Conservation (phyloP, 176 grass and related monocot genomes). For the Dendrocalamus sinicus region DNA sequence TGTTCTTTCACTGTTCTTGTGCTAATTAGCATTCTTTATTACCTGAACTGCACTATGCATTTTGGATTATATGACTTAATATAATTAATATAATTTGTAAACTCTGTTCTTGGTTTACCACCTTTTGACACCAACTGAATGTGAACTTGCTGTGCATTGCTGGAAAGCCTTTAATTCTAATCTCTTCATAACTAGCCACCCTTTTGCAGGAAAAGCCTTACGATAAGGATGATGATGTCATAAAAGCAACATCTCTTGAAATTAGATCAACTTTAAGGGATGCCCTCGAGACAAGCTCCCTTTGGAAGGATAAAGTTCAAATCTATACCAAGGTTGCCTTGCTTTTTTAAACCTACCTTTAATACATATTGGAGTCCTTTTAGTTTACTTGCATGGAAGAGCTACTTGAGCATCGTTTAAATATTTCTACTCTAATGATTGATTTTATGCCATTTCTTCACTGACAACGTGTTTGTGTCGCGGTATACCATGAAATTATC, state of each 20-base stretch:
- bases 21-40: background rate
- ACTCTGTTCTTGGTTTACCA: conserved; percentile 16
- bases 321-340: conserved; percentile 78
- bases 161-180: background rate
- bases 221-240: conserved; percentile 88
- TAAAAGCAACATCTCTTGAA: conserved; percentile 97
- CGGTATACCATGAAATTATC: background rate
- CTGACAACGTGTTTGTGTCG: background rate
- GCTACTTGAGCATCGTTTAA: background rate
- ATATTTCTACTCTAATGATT: background rate
- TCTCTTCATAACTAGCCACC: conserved; percentile 11
- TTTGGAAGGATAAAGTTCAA: conserved; percentile 97
- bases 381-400: too few relatives aligned
- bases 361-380: too few relatives aligned
- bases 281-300: conserved; percentile 74
- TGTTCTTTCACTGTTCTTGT: background rate
- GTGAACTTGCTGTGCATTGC: conserved; percentile 15
- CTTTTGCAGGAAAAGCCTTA: conserved; percentile 73
- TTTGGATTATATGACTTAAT: background rate
- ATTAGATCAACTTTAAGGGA: conserved; percentile 98
- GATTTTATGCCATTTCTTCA: conserved; percentile 11
- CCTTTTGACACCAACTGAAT: conserved; percentile 12
- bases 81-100: conserved; percentile 21
- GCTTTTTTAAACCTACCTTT: background rate
- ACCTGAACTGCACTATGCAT: background rate